Evolutionary conservation across 2,329 filamentous ascomycete genomes (phyloP).

Genomic region (Alternaria arbusti): DNA sequence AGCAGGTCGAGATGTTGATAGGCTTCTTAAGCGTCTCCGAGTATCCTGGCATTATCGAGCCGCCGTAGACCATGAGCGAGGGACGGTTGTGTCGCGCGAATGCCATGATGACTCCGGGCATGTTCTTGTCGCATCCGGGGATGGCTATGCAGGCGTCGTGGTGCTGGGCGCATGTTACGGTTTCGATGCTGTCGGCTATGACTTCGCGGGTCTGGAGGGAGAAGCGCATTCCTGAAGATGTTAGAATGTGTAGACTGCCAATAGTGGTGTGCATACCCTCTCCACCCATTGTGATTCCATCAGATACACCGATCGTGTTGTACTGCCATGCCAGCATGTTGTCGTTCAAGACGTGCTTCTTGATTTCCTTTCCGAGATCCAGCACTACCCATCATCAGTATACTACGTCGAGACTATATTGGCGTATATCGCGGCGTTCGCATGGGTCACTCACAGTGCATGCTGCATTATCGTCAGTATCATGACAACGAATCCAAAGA

Average conservation of each 20-base stretch:
- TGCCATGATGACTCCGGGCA: slow-evolving; percentile 91
- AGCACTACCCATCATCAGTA: slow-evolving; percentile 63
- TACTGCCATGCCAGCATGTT: slow-evolving; percentile 95
- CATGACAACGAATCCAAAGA: slow-evolving; percentile 17
- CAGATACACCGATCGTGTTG: slow-evolving; percentile 87
- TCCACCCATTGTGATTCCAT: slow-evolving; percentile 94
- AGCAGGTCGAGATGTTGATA: slow-evolving; percentile 88
- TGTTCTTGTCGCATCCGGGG: slow-evolving; percentile 96
- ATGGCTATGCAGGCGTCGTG: slow-evolving; percentile 94
- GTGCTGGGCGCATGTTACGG: slow-evolving; percentile 87
- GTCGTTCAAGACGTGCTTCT: slow-evolving; percentile 78
- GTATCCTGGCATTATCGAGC: slow-evolving; percentile 87
- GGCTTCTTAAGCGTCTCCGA: slow-evolving; percentile 75
- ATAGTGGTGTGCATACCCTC: slow-evolving; percentile 64
- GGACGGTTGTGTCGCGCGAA: slow-evolving; percentile 90
- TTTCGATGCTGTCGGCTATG: slow-evolving; percentile 94
- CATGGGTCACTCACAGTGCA: slow-evolving; percentile 53
- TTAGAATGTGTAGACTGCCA: neutral
- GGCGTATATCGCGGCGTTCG: slow-evolving; percentile 7
- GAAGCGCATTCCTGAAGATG: slow-evolving; percentile 81
- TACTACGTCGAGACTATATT: slow-evolving; percentile 15
- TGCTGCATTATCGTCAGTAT: slow-evolving; percentile 49
- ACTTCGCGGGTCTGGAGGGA: slow-evolving; percentile 89
- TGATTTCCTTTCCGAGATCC: slow-evolving; percentile 86
- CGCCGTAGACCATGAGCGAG: slow-evolving; percentile 94